These are phyloP conservation scores for Echria macrotheca DNA, from an alignment of 495 filamentous ascomycete species.

Conservation along the genomic window DNA sequence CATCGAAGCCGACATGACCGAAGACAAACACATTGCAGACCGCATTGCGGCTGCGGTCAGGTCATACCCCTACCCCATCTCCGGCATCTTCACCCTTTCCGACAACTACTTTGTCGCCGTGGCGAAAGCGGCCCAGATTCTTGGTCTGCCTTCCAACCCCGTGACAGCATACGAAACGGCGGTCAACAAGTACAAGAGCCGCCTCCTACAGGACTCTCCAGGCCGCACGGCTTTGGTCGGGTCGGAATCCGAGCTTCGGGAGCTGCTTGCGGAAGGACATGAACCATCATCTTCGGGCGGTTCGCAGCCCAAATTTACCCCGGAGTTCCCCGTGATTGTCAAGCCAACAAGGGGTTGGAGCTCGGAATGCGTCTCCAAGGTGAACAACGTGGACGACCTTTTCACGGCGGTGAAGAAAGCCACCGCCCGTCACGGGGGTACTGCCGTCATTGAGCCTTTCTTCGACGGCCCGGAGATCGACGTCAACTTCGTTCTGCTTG, in stretches of 20 bases:
- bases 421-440: conserved; percentile 21
- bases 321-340: conserved; percentile 23
- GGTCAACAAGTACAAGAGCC: conserved; percentile 40
- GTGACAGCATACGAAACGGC: conserved; percentile 35
- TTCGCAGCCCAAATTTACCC: conserved; percentile 7
- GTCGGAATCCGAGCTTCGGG: conserved; percentile 18
- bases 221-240: conserved; percentile 20
- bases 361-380: conserved; percentile 29
- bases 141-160: conserved; percentile 30
- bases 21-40: conserved; percentile 25
- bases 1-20: conserved; percentile 28
- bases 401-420: conserved; percentile 21
- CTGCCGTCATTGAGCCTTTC: conserved; percentile 29
- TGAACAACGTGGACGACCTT: conserved; percentile 18
- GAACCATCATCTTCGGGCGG: too few species aligned
- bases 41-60: conserved; percentile 29
- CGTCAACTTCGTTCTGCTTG: conserved; percentile 44
- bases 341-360: conserved; percentile 31
- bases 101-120: conserved; percentile 37
- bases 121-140: conserved; percentile 26
- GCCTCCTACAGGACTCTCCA: conserved; percentile 29
- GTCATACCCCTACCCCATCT: conserved; percentile 29
- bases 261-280: conserved; percentile 8
- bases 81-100: conserved; percentile 35
- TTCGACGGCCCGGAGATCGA: conserved; percentile 49